A percentile compares a stretch with the other conserved stretches of the same genome.
These are phyloP conservation scores for Cordyceps farinosa DNA, from an alignment of 2,329 filamentous ascomycete species.

Conservation along the genomic window DNA sequence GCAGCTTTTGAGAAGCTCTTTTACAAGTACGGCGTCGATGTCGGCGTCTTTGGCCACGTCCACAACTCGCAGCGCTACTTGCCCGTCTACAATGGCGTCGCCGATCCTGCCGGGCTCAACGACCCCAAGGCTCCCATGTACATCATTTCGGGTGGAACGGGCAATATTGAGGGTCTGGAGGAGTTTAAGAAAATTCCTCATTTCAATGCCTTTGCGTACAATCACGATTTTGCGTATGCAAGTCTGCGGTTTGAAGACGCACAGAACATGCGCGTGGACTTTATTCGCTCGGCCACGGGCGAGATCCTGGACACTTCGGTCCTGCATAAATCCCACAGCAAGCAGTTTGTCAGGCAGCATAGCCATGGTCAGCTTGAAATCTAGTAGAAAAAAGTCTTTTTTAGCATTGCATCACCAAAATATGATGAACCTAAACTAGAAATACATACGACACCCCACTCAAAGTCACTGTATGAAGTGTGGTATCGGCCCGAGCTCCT, in stretches of 20 bases:
- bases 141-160: slow-evolving; percentile 50
- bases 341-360: slow-evolving; percentile 42
- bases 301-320: slow-evolving; percentile 44
- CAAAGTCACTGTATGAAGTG: not conserved
- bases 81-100: slow-evolving; percentile 34
- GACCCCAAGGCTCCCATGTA: slow-evolving; percentile 31
- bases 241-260: slow-evolving; percentile 44
- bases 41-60: slow-evolving; percentile 56
- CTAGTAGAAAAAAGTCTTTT: not conserved
- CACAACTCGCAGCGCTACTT: slow-evolving; percentile 55
- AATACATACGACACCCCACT: too few species aligned
- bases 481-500: not conserved
- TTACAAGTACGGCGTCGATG: slow-evolving; percentile 54
- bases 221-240: slow-evolving; percentile 50
- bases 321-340: slow-evolving; percentile 45
- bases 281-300: slow-evolving; percentile 47
- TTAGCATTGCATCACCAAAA: not conserved
- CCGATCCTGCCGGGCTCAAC: slow-evolving; percentile 35
- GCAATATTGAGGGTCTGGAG: slow-evolving; percentile 46
- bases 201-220: slow-evolving; percentile 42
- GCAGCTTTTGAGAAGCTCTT: slow-evolving; percentile 50
- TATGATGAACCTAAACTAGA: not conserved
- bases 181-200: not conserved
- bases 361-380: not conserved
- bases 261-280: slow-evolving; percentile 47